Base-by-base conservation (phyloP, 768 basidiomycete species). In the Psilocybe cyanescens region DNA sequence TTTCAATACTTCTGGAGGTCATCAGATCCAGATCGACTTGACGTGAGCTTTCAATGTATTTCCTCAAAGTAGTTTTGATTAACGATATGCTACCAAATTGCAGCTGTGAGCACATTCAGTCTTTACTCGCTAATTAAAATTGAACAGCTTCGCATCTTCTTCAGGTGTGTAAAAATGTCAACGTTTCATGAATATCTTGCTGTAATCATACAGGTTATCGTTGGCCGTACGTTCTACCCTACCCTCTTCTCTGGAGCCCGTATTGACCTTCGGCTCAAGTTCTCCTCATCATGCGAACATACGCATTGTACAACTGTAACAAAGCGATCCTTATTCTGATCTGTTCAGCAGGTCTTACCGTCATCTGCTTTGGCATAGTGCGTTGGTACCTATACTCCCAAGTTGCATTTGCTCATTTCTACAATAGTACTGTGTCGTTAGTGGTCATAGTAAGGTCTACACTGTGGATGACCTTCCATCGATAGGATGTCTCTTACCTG, bases 251-350 rank as follows among this genome's bases (percentile, higher is more conserved):
- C 31, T 5, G 4, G 37, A 17, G 4, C 5, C 14, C 35, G 24
- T 46, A 50, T 5, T 29, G 16, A 29, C 2, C 31, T 4, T 29
- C 17, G 35, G 9, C 35, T 11, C 11, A 35, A 79, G 79, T 72
- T 12, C 68, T 80, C 30, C 72, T 79, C 8, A 75, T 78, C 17
- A 71, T 78, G 63, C 64, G 81, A 17, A 79, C 77, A 4, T 76
- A 78, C 58, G 81, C 80, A 24, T 70, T 82, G 0, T 82, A 80
- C 55, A 72, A 68, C 5, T 73, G 74, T 6, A 72, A 51, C 48
- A 63, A 66, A 6, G 54, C 54, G 17, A 63, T 78, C 8, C 72
- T 81, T 1, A 41, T 65, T 0, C 57, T 75, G 16, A 64, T 75
- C 8, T 60, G 70, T 31, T 37, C 60, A 35, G 62, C 73, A 2